Percentiles rank a stretch among this genome's conserved stretches.
These are phyloP conservation scores for Lactifluus pinguis DNA, from an alignment of 768 basidiomycete species.

Conservation along the genomic window DNA sequence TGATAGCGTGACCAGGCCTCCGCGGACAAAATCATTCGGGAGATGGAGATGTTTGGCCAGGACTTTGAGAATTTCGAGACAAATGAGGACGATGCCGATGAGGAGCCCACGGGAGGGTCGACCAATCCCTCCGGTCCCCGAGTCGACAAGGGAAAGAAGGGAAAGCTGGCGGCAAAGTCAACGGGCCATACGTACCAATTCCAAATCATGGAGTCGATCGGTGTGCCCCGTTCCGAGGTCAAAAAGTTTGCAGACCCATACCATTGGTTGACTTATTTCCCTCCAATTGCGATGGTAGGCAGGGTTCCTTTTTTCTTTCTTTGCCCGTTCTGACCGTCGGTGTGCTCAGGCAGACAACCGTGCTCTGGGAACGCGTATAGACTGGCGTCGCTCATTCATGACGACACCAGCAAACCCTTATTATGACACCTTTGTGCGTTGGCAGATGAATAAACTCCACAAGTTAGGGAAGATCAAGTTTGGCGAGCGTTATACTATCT, in stretches of 20 bases:
- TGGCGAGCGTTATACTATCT: slow-evolving; percentile 96
- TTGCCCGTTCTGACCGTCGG: slow-evolving; percentile 17
- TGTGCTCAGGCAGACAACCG: slow-evolving; percentile 56
- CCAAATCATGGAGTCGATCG: slow-evolving; percentile 96
- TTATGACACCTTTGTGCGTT: slow-evolving; percentile 93
- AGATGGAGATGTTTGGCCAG: slow-evolving; percentile 91
- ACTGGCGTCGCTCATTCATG: slow-evolving; percentile 92
- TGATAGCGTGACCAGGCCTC: slow-evolving; percentile 53
- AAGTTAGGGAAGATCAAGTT: slow-evolving; percentile 90
- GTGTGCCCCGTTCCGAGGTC: slow-evolving; percentile 80
- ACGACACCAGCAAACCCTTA: slow-evolving; percentile 96
- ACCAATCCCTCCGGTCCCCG: slow-evolving; percentile 35
- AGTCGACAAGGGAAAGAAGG: slow-evolving; percentile 85
- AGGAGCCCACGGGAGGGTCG: slow-evolving; percentile 33
- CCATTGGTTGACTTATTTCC: slow-evolving; percentile 91
- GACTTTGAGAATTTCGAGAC: slow-evolving; percentile 69
- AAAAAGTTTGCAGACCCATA: slow-evolving; percentile 95
- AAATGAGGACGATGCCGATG: slow-evolving; percentile 37
- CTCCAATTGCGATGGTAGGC: slow-evolving; percentile 79
- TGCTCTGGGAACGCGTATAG: slow-evolving; percentile 87
- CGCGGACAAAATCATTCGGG: slow-evolving; percentile 95
- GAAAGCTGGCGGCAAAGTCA: slow-evolving; percentile 86
- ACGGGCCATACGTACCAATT: slow-evolving; percentile 96
- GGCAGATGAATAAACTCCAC: slow-evolving; percentile 94
- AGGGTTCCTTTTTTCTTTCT: background rate